Percentiles rank a stretch among this genome's conserved stretches.
phyloP scores from a whole-genome alignment of 805 yeast species.

The Soucietia sequanensis region DNA sequence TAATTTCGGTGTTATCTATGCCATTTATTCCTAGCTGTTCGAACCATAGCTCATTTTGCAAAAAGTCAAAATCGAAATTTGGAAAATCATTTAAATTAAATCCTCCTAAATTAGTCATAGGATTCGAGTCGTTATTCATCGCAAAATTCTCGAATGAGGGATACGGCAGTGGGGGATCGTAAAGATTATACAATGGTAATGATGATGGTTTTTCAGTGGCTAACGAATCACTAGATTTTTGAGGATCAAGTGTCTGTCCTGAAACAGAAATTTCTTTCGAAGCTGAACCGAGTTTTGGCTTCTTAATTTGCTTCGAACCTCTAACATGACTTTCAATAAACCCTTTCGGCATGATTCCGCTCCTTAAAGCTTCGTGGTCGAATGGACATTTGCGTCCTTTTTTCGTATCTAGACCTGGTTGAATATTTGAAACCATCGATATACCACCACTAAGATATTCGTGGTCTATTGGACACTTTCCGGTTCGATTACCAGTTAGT shows the following conservation, averaged over 20 bases:
- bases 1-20: too few relatives aligned
- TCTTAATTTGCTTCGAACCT: neutral
- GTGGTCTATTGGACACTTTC: conserved; percentile 11
- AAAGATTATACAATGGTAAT: too few relatives aligned
- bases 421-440: conserved; percentile 8
- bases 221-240: too few relatives aligned
- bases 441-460: neutral
- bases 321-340: conserved; percentile 3
- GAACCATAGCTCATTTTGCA: conserved; percentile 25
- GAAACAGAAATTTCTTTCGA: neutral
- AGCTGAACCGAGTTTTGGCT: too few relatives aligned
- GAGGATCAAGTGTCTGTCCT: neutral
- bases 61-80: conserved; percentile 30
- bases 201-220: too few relatives aligned
- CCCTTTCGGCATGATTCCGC: neutral
- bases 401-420: too few relatives aligned
- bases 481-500: too few relatives aligned
- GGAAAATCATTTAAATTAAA: conserved; percentile 2
- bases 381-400: conserved; percentile 37
- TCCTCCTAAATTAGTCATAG: too few relatives aligned
- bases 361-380: conserved; percentile 18
- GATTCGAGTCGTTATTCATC: too few relatives aligned
- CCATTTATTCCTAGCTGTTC: conserved; percentile 20
- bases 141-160: too few relatives aligned
- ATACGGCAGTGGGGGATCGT: too few relatives aligned